A percentile compares a stretch with the other conserved stretches of the same genome.
Evolutionary conservation across 176 grass and related monocot species (phyloP).

Genomic region (Cymbopogon citratus): DNA sequence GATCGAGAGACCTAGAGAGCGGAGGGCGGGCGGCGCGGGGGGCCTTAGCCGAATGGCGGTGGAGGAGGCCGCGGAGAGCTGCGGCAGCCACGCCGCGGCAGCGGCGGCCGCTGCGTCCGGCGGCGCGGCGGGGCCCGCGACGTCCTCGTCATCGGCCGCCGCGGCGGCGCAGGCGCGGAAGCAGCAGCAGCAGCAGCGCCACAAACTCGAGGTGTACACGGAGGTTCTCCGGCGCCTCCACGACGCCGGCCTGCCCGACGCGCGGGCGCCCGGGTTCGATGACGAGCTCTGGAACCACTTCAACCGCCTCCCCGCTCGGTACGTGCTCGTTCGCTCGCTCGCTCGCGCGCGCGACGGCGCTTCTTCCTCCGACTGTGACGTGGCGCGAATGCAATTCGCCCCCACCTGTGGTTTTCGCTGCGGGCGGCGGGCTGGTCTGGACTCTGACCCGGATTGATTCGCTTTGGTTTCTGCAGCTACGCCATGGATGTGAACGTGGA

Average conservation of each 20-base stretch:
- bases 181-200: conserved; percentile 57
- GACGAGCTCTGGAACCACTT: conserved; percentile 72
- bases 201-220: conserved; percentile 64
- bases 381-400: conserved; percentile 3
- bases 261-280: conserved; percentile 41
- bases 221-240: conserved; percentile 56
- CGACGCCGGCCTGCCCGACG: conserved; percentile 32
- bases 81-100: conserved; percentile 47
- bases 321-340: neutral
- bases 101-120: neutral
- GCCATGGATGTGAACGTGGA: conserved; percentile 71
- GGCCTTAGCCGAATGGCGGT: conserved; percentile 36
- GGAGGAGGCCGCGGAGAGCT: conserved; percentile 63
- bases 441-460: neutral
- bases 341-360: neutral
- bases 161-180: conserved; percentile 30
- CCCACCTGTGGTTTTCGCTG: neutral
- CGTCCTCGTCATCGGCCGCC: conserved; percentile 9
- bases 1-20: conserved; percentile 15
- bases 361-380: neutral
- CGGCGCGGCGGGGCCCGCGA: neutral
- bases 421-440: neutral
- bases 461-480: conserved; percentile 24
- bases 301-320: conserved; percentile 75
- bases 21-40: neutral